These are phyloP conservation scores for Mucor piriformis DNA, from an alignment of 371 early-diverging fungal genomes.

Conservation along the genomic window DNA sequence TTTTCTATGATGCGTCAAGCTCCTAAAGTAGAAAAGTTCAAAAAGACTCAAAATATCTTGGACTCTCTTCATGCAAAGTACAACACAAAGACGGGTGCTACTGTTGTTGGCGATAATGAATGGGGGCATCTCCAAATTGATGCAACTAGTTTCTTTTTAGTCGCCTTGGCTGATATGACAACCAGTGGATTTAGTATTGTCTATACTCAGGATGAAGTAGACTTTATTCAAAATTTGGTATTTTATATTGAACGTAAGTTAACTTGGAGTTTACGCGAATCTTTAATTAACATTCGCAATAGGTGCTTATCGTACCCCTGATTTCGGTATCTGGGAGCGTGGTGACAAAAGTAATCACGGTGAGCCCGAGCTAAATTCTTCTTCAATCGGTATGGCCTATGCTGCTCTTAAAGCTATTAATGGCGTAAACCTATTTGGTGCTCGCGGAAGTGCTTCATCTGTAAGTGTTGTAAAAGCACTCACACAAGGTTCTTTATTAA, in stretches of 20 bases:
- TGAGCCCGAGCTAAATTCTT: constrained; percentile 84
- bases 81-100: constrained; percentile 82
- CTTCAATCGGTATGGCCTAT: constrained; percentile 89
- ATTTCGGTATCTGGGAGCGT: constrained; percentile 92
- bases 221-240: constrained; percentile 89
- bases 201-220: constrained; percentile 86
- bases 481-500: neutral
- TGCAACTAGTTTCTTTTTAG: constrained; percentile 82
- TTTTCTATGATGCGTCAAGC: constrained; percentile 89
- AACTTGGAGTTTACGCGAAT: neutral
- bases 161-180: constrained; percentile 87
- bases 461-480: constrained; percentile 42
- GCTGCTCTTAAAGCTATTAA: constrained; percentile 89
- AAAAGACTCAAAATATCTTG: constrained; percentile 70
- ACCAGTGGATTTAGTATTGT: constrained; percentile 78
- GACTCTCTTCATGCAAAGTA: constrained; percentile 91
- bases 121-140: constrained; percentile 88
- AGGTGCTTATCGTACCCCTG: constrained; percentile 78
- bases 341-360: constrained; percentile 93
- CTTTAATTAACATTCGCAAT: neutral
- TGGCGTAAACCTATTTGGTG: constrained; percentile 85
- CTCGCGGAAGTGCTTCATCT: constrained; percentile 78
- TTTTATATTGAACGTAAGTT: constrained; percentile 38
- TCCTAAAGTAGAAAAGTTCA: constrained; percentile 81
- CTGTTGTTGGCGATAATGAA: constrained; percentile 85